Conservation (phyloP, 225 moss, liverwort and hornwort genomes). For the Bryum argenteum region DNA sequence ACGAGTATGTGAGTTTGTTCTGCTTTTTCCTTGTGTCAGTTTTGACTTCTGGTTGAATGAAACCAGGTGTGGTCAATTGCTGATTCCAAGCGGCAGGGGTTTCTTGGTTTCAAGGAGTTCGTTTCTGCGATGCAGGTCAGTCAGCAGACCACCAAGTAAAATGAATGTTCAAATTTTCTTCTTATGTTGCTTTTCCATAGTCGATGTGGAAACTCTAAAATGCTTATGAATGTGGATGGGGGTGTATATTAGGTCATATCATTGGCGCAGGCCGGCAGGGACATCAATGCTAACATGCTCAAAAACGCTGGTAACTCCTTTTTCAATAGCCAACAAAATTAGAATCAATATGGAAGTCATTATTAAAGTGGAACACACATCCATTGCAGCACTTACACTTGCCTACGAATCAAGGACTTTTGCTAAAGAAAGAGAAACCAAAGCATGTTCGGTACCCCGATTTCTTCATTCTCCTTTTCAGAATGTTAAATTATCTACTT, state of each 20-base stretch:
- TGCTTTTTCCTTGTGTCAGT: background rate
- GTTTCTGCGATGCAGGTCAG: constrained; percentile 97
- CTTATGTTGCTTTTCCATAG: too few species aligned
- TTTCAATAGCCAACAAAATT: background rate
- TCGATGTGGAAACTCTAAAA: background rate
- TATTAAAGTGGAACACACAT: background rate
- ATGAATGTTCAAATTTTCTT: background rate
- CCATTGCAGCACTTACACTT: background rate
- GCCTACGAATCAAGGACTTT: background rate
- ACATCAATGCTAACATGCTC: constrained; percentile 80
- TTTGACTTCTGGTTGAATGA: constrained; percentile 12
- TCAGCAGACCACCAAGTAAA: too few species aligned
- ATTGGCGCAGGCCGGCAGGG: constrained; percentile 80
- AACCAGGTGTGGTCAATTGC: constrained; percentile 93
- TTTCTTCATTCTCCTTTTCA: constrained; percentile 1
- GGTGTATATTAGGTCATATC: constrained; percentile 85
- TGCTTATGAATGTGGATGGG: constrained; percentile 21
- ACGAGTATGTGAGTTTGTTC: background rate
- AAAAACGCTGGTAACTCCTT: constrained; percentile 59
- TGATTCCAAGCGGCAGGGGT: constrained; percentile 90
- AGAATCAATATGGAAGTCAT: background rate
- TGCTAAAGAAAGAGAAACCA: background rate
- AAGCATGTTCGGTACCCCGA: background rate
- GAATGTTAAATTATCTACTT: background rate
- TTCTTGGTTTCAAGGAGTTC: constrained; percentile 95